Base-by-base conservation (phyloP, 805 yeast species). In the Wickerhamiella spandovensis region DNA sequence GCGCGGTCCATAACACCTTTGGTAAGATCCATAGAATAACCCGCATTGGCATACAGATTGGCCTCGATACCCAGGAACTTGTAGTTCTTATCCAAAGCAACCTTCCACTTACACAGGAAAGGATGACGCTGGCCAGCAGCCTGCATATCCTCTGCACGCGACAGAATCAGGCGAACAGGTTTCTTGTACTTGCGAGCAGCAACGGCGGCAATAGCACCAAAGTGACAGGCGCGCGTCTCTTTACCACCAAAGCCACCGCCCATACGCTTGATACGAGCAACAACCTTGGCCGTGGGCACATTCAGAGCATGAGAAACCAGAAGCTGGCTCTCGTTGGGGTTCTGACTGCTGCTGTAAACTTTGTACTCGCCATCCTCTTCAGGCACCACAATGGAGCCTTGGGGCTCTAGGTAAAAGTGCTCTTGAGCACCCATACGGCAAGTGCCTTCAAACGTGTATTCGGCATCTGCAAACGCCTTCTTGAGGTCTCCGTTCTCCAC, bases 191-290 rank as follows among this genome's bases (percentile, higher is more conserved):
- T 72, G 49, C 62, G 62, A 2, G 77, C 76, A 15, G 70, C 73
- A 9, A 72, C 61, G 7, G 72, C 66, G 1, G 72, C 70, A 32
- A 72, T 48, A 1, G 71, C 61, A 1, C 74, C 65, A 18, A 65
- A 53, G 48, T 63, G 72, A 22, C 71, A 62, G 4, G 72, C 61
- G 46, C 76, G 60, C 2, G 73, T 66, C 54, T 72, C 77, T 52
- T 72, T 72, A 46, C 77, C 77, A 22, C 77, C 77, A 55, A 72
- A 72, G 1, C 77, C 77, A 46, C 77, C 77, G 23, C 77, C 77
- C 5, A 72, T 57, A 47, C 76, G 61, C 55, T 72, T 72, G 17
- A 66, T 72, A 17, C 68, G 61, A 22, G 63, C 64, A 10, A 72
- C 74, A 50, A 72, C 63, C 42, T 68, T 63, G 43, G 67, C 63